These are phyloP conservation scores for Nicotiana noctiflora DNA, from an alignment of 257 asterid genomes.

Conservation along the genomic window DNA sequence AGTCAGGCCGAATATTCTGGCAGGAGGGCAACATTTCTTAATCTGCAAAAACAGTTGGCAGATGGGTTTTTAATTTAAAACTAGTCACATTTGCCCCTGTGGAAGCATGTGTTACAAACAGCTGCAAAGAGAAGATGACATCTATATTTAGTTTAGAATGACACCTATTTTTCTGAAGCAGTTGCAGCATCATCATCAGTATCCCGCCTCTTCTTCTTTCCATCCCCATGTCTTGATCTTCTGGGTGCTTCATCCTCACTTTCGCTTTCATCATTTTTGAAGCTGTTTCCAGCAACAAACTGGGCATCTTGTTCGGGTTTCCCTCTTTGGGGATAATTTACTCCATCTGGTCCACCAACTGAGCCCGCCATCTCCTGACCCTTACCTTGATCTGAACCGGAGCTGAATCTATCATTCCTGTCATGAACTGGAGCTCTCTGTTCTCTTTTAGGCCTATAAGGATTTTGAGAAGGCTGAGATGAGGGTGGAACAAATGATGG, in stretches of 20 bases:
- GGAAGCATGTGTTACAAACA: constrained; percentile 41
- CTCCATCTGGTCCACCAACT: constrained; percentile 31
- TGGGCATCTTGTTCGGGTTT: constrained; percentile 40
- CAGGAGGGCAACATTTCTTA: neutral
- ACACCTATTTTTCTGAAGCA: constrained; percentile 25
- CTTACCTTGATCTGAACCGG: constrained; percentile 49
- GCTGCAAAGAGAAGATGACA: neutral
- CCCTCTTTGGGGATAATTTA: constrained; percentile 32
- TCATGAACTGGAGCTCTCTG: constrained; percentile 33
- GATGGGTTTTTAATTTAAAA: neutral
- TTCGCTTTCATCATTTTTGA: constrained; percentile 54
- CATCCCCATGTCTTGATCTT: constrained; percentile 85
- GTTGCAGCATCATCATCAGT: constrained; percentile 32
- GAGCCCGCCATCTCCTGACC: constrained; percentile 43
- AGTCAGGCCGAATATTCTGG: neutral
- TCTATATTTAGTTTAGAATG: neutral
- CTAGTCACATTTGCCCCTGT: constrained; percentile 24
- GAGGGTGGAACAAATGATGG: constrained; percentile 34
- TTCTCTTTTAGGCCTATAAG: constrained; percentile 46
- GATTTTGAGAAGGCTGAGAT: constrained; percentile 43
- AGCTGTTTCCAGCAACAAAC: constrained; percentile 26
- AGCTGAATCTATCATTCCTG: constrained; percentile 30
- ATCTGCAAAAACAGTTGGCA: neutral
- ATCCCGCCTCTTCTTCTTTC: constrained; percentile 65
- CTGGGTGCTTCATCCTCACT: constrained; percentile 94